Conservation (phyloP, 225 moss, liverwort and hornwort species). For the Marchantia paleacea region DNA sequence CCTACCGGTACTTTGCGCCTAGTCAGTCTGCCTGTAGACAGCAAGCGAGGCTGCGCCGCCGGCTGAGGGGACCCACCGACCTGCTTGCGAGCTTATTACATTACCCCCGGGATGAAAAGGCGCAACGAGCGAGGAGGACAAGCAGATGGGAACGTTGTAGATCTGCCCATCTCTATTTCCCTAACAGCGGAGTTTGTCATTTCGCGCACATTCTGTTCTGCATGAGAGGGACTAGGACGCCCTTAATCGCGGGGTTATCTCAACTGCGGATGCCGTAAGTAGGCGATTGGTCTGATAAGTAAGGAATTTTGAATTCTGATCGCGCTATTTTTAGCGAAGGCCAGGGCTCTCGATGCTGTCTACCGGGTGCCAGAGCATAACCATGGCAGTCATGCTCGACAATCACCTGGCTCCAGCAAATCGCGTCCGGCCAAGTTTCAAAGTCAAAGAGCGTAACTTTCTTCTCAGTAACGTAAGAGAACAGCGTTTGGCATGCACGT, state of each 20-base stretch:
- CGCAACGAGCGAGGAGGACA: background rate
- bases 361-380: constrained; percentile 3
- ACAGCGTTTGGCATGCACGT: background rate
- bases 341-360: background rate
- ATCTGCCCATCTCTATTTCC: background rate
- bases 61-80: constrained; percentile 9
- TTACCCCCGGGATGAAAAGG: background rate
- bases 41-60: constrained; percentile 12
- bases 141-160: background rate
- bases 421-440: background rate
- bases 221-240: background rate
- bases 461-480: background rate
- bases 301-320: background rate
- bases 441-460: background rate
- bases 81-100: background rate
- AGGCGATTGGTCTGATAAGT: background rate
- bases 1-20: background rate
- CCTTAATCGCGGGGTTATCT: no score
- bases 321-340: background rate
- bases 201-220: background rate
- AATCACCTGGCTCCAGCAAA: constrained; percentile 12
- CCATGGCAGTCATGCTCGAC: background rate
- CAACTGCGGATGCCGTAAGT: background rate
- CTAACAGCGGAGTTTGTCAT: background rate
- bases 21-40: constrained; percentile 2